Evolutionary conservation across 83 land plant genomes (phyloP), one percentile per base, ranked within the genome.

Genomic region (Diphasiastrum complanatum): DNA sequence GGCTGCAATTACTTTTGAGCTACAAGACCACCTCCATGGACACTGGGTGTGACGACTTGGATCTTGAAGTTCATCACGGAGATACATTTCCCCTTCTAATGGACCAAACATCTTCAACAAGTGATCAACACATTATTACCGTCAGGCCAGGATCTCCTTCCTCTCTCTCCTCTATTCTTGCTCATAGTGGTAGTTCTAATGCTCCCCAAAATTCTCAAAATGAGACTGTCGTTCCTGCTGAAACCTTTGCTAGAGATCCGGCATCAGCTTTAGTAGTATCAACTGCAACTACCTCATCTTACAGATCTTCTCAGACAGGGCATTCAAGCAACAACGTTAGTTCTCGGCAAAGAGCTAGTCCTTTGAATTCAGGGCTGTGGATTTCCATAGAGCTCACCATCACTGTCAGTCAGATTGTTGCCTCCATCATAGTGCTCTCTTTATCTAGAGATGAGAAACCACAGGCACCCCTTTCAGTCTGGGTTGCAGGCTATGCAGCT

Each of bases 311-410:
- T n/a, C n/a, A n/a, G n/a, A n/a, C 1, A 25, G 28, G 49, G 12
- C 23, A 52, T 51, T 30, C 19, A 33, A 55, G 6, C 31, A 66
- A 28, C 20, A 1, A 38, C 56, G 23, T 22, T 28, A 3, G n/a
- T n/a, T n/a, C 20, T 2, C 23, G 51, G 27, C 75, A 65, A 49
- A 64, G 64, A 29, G 49, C 26, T 26, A 37, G 81, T 70, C 90
- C 87, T n/a, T 81, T 87, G 68, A 84, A 83, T 66, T 79, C 97
- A 0, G 53, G 81, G 26, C 23, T 70, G 1, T 91, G 95, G 97
- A 77, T 87, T 59, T 54, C 64, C 12, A 26, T 83, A 43, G 95
- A 91, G 71, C 45, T 87, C 8, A 19, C 74, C 0, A 78, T 75
- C 45, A 71, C 82, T 48, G 60, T 76, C 8, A 67, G 81, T 40